A percentile compares a stretch with the other conserved stretches of the same genome.
Evolutionary conservation across 495 filamentous ascomycete genomes (phyloP).

Genomic region (Hypomontagnella submonticulosa): DNA sequence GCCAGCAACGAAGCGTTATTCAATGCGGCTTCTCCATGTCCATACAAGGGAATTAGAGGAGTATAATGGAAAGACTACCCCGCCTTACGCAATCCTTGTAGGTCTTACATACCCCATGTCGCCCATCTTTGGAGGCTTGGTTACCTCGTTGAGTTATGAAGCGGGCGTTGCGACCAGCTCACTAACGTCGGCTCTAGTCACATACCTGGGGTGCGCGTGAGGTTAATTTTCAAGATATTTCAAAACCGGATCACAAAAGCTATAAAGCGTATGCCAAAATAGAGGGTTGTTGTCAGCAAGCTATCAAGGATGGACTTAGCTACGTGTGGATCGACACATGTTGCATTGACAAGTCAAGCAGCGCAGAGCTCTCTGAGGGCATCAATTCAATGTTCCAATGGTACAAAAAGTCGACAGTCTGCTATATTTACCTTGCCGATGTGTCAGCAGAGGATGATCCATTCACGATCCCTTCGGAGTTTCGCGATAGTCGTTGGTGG

Average conservation of each 20-base stretch:
- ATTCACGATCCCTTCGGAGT: conserved; percentile 10
- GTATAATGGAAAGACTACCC: conserved; percentile 13
- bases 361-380: conserved; percentile 33
- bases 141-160: background rate
- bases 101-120: conserved; percentile 1
- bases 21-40: conserved; percentile 32
- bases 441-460: conserved; percentile 21
- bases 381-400: conserved; percentile 57
- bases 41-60: conserved; percentile 28
- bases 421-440: conserved; percentile 31
- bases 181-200: conserved; percentile 17
- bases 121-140: background rate
- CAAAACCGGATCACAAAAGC: conserved; percentile 4
- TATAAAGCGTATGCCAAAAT: conserved; percentile 9
- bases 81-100: conserved; percentile 29
- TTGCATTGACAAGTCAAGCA: conserved; percentile 32
- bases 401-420: conserved; percentile 27
- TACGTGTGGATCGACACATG: conserved; percentile 34
- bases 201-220: conserved; percentile 20
- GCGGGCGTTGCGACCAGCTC: background rate
- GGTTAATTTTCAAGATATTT: conserved; percentile 21
- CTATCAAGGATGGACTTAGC: conserved; percentile 16
- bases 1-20: background rate
- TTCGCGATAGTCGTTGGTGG: conserved; percentile 28
- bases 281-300: conserved; percentile 28